Percentiles rank a stretch among this genome's conserved stretches.
These are phyloP conservation scores for Emmonsiellopsis sp. DNA, from an alignment of 2,329 filamentous ascomycete genomes.

Conservation along the genomic window DNA sequence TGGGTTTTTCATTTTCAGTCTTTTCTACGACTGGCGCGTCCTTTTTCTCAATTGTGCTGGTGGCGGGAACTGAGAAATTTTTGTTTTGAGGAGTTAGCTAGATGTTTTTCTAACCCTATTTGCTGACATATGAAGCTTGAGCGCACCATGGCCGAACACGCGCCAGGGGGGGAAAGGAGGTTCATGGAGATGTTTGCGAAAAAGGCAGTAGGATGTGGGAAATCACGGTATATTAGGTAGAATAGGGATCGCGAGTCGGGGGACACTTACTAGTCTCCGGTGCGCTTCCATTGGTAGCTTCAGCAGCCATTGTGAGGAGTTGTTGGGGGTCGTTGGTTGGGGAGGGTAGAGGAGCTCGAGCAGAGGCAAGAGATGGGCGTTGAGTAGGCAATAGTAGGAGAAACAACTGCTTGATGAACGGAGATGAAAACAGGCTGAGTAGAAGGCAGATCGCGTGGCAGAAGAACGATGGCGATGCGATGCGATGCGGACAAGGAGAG, in stretches of 20 bases:
- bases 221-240: background rate
- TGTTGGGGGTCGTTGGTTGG: background rate
- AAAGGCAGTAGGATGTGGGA: background rate
- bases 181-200: no score
- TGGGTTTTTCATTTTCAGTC: background rate
- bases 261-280: background rate
- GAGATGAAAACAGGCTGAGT: no score
- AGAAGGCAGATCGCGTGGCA: no score
- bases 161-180: background rate
- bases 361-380: background rate
- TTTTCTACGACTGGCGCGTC: background rate
- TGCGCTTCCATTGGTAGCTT: background rate
- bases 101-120: no score
- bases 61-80: background rate
- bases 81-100: background rate
- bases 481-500: no score
- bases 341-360: background rate
- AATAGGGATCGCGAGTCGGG: background rate
- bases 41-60: background rate
- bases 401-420: no score
- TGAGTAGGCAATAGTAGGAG: background rate
- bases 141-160: no score
- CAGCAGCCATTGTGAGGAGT: background rate
- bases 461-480: no score
- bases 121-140: no score